phyloP scores from a whole-genome alignment of 371 early-diverging fungal species.

The Capillidium rhysosporum region DNA sequence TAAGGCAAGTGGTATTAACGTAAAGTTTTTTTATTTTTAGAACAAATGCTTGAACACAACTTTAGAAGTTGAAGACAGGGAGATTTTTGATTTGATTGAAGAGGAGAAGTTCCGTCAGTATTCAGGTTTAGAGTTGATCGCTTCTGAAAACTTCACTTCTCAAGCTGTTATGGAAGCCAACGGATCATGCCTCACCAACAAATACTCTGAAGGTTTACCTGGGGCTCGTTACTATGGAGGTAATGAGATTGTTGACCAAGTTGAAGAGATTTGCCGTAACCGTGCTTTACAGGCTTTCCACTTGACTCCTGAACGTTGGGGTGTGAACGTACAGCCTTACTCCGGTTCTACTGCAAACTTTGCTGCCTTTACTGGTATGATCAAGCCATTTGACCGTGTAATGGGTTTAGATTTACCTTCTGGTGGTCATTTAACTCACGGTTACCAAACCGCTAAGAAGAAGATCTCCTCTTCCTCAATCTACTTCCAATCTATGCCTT shows the following conservation, averaged over 20 bases:
- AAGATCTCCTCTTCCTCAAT: constrained; percentile 95
- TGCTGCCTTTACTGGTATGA: constrained; percentile 87
- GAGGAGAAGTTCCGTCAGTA: constrained; percentile 94
- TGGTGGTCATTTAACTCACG: constrained; percentile 99
- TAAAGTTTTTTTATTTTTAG: constrained; percentile 11
- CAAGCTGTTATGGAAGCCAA: constrained; percentile 94
- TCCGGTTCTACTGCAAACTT: constrained; percentile 98
- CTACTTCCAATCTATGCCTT: constrained; percentile 98
- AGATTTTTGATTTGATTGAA: constrained; percentile 82
- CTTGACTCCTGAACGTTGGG: constrained; percentile 90
- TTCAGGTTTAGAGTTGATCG: constrained; percentile 92
- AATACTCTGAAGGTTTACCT: constrained; percentile 98
- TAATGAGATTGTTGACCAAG: constrained; percentile 93
- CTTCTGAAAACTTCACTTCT: constrained; percentile 98
- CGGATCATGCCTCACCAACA: constrained; percentile 97
- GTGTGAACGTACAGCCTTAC: constrained; percentile 97
- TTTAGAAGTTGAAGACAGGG: constrained; percentile 73
- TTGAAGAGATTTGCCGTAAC: constrained; percentile 88
- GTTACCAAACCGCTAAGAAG: constrained; percentile 98
- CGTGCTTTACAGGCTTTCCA: constrained; percentile 89
- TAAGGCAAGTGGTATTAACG: too few relatives aligned
- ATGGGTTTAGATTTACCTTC: constrained; percentile 98
- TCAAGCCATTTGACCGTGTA: constrained; percentile 91
- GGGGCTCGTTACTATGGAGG: constrained; percentile 91
- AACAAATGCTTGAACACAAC: constrained; percentile 52